phyloP scores from a whole-genome alignment of 441 rosid species.

The Aleurites moluccanus region DNA sequence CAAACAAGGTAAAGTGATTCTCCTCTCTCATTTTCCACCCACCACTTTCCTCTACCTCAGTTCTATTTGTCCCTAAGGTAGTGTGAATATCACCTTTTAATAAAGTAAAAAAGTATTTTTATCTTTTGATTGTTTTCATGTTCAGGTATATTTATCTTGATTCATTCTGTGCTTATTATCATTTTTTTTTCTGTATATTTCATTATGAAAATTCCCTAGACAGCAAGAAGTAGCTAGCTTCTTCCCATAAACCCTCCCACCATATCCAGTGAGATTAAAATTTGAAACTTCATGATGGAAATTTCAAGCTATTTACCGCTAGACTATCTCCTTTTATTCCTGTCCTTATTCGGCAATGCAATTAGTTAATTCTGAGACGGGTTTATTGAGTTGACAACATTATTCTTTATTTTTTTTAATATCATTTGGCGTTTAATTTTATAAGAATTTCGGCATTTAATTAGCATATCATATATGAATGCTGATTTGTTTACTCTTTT shows the following conservation, averaged over 20 bases:
- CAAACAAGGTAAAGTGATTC: neutral
- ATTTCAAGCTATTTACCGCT: neutral
- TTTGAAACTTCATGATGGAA: neutral
- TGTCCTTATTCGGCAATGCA: neutral
- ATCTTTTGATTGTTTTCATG: neutral
- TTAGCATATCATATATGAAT: neutral
- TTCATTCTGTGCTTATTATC: neutral
- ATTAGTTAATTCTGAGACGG: neutral
- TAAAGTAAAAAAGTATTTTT: neutral
- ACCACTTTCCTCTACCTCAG: neutral
- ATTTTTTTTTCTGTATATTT: no score
- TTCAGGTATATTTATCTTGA: neutral
- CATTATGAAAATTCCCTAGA: no score
- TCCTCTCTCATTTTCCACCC: neutral
- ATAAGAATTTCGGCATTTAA: neutral
- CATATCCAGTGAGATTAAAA: neutral
- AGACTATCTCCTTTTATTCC: neutral
- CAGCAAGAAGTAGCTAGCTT: no score
- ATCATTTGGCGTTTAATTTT: neutral
- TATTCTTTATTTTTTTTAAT: neutral
- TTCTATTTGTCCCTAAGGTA: neutral
- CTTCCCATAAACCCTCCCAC: neutral
- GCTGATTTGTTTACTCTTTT: conserved; percentile 2
- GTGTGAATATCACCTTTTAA: neutral
- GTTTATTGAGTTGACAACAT: neutral